Evolutionary conservation across 1,139 yeast species (phyloP).

Genomic region (Magnusiomyces suaveolens): DNA sequence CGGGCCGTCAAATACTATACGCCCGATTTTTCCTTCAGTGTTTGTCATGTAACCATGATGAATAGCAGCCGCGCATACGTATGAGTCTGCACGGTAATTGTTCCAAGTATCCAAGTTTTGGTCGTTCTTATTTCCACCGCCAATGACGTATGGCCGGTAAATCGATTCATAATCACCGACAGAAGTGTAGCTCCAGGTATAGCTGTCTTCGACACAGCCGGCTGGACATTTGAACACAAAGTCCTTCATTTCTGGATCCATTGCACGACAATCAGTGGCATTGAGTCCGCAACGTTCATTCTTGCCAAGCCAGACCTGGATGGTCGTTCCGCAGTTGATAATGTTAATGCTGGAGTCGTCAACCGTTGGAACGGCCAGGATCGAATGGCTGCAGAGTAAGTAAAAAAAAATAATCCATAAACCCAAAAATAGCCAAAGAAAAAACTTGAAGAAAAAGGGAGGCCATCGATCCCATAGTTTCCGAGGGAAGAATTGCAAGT

Average conservation of each 20-base stretch:
- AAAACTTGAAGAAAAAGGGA: slow-evolving; percentile 4
- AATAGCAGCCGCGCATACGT: slow-evolving; percentile 80
- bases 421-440: slow-evolving; percentile 13
- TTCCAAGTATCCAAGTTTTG: slow-evolving; percentile 12
- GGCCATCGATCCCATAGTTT: slow-evolving; percentile 12
- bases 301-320: slow-evolving; percentile 55
- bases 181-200: slow-evolving; percentile 68
- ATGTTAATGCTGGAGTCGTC: slow-evolving; percentile 20
- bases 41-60: slow-evolving; percentile 77
- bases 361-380: slow-evolving; percentile 23
- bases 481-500: slow-evolving; percentile 12
- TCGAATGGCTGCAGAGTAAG: slow-evolving; percentile 20
- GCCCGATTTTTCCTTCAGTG: slow-evolving; percentile 71
- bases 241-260: slow-evolving; percentile 36
- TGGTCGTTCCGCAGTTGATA: slow-evolving; percentile 27
- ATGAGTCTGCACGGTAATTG: slow-evolving; percentile 79
- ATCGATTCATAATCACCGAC: slow-evolving; percentile 62
- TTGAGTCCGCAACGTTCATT: slow-evolving; percentile 69
- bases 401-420: slow-evolving; percentile 22
- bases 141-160: slow-evolving; percentile 65
- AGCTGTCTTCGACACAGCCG: slow-evolving; percentile 66
- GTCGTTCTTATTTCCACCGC: slow-evolving; percentile 48
- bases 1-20: slow-evolving; percentile 48
- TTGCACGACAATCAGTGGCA: slow-evolving; percentile 47
- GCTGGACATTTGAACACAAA: slow-evolving; percentile 77